Evolutionary conservation across 1,284 basidiomycete genomes (phyloP).

Genomic region (Mycosarcoma mackinlayi): DNA sequence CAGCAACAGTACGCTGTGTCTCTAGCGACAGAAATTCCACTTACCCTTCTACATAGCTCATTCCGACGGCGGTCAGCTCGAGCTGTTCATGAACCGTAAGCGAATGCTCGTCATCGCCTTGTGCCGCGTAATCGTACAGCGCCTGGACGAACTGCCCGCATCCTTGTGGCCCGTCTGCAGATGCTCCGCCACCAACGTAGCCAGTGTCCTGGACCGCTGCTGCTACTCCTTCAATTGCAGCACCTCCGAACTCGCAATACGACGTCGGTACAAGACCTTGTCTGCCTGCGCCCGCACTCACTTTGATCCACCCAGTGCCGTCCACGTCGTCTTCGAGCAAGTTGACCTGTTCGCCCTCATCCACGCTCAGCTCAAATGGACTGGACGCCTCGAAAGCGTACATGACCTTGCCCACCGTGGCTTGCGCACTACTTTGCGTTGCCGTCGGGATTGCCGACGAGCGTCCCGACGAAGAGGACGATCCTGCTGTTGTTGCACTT

Average conservation of each 20-base stretch:
- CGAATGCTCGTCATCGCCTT: constrained; percentile 44
- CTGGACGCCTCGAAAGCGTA: constrained; percentile 52
- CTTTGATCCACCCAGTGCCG: constrained; percentile 53
- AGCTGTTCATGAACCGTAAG: constrained; percentile 38
- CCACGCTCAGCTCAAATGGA: constrained; percentile 51
- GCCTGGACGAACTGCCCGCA: constrained; percentile 41
- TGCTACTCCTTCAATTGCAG: background rate
- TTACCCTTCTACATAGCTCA: constrained; percentile 50
- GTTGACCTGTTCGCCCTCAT: constrained; percentile 44
- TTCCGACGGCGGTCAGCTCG: constrained; percentile 36
- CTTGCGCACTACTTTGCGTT: background rate
- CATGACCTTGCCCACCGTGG: constrained; percentile 22
- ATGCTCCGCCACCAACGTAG: background rate
- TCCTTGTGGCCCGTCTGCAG: constrained; percentile 9
- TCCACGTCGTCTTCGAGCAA: constrained; percentile 54
- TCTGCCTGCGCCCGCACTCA: constrained; percentile 10
- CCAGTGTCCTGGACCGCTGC: constrained; percentile 5
- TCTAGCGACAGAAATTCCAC: background rate
- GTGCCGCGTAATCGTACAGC: constrained; percentile 52
- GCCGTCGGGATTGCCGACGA: background rate
- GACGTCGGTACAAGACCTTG: constrained; percentile 54
- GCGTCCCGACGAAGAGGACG: constrained; percentile 1
- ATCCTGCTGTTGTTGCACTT: background rate
- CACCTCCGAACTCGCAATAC: constrained; percentile 35
- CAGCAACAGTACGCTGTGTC: background rate